Evolutionary conservation across 768 basidiomycete species (phyloP).

Genomic region (Crepidotus variabilis): DNA sequence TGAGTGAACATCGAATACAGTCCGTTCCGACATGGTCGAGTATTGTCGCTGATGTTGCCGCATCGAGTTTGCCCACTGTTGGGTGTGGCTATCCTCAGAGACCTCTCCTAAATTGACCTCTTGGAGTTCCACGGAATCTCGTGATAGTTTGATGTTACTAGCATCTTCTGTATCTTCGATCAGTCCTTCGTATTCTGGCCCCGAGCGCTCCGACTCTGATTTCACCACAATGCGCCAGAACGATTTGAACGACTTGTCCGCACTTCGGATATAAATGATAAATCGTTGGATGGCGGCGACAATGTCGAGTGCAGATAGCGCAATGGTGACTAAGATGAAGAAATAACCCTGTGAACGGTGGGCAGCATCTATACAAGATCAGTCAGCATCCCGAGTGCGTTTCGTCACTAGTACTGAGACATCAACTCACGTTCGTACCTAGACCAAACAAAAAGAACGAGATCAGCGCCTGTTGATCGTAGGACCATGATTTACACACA

Average conservation of each 20-base stretch:
- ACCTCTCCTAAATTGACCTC: slow-evolving; percentile 20
- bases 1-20: slow-evolving; percentile 47
- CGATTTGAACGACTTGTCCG: slow-evolving; percentile 40
- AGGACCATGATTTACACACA: slow-evolving; percentile 40
- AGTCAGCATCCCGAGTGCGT: neutral
- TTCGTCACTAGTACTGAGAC: neutral
- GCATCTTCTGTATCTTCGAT: slow-evolving; percentile 52
- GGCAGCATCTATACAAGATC: slow-evolving; percentile 30
- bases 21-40: slow-evolving; percentile 49
- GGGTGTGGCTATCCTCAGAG: slow-evolving; percentile 35
- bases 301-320: slow-evolving; percentile 48
- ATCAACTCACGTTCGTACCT: slow-evolving; percentile 63
- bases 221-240: slow-evolving; percentile 61
- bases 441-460: slow-evolving; percentile 8
- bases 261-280: slow-evolving; percentile 39
- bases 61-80: slow-evolving; percentile 52
- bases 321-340: slow-evolving; percentile 32
- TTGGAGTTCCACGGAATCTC: slow-evolving; percentile 25
- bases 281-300: slow-evolving; percentile 46
- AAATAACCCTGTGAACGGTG: slow-evolving; percentile 66
- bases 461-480: slow-evolving; percentile 13
- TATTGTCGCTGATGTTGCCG: slow-evolving; percentile 38
- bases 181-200: slow-evolving; percentile 59
- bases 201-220: slow-evolving; percentile 26
- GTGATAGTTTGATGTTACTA: slow-evolving; percentile 40